These are phyloP conservation scores for Breynia disticha DNA, from an alignment of 441 rosid genomes.

Conservation along the genomic window DNA sequence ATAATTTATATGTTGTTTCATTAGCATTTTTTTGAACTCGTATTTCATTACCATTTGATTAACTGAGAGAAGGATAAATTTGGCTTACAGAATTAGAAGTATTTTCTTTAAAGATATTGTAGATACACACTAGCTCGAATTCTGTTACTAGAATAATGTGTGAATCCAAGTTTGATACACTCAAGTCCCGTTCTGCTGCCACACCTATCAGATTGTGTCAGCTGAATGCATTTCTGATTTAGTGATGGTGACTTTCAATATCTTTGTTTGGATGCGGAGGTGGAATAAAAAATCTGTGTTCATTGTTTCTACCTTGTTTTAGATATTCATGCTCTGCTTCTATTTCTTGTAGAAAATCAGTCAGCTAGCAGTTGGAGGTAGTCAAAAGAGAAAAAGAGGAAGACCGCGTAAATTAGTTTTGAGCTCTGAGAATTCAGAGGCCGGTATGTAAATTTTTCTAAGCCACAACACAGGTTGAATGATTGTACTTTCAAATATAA, in stretches of 20 bases:
- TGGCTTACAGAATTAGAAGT: no score
- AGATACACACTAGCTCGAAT: no score
- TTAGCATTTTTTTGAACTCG: no score
- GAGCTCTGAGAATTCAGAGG: constrained; percentile 18
- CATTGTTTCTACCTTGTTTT: background rate
- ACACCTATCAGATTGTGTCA: no score
- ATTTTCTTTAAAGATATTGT: no score
- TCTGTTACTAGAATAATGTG: no score
- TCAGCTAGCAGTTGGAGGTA: constrained; percentile 23
- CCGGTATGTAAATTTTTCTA: constrained; percentile 29
- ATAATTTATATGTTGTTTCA: no score
- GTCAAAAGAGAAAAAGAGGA: constrained; percentile 55
- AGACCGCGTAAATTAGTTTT: constrained; percentile 32
- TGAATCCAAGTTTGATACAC: no score
- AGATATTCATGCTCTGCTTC: constrained; percentile 2
- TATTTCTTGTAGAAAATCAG: constrained; percentile 22
- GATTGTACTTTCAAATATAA: constrained; percentile 4
- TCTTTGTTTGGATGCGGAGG: background rate
- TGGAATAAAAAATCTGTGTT: background rate
- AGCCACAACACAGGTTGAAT: constrained; percentile 8
- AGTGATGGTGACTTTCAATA: background rate
- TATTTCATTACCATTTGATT: no score
- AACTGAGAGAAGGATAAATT: no score
- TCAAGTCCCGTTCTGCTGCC: no score
- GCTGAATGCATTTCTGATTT: no score